Evolutionary conservation across 805 yeast genomes (phyloP).

Genomic region (Kuraishia cidri): DNA sequence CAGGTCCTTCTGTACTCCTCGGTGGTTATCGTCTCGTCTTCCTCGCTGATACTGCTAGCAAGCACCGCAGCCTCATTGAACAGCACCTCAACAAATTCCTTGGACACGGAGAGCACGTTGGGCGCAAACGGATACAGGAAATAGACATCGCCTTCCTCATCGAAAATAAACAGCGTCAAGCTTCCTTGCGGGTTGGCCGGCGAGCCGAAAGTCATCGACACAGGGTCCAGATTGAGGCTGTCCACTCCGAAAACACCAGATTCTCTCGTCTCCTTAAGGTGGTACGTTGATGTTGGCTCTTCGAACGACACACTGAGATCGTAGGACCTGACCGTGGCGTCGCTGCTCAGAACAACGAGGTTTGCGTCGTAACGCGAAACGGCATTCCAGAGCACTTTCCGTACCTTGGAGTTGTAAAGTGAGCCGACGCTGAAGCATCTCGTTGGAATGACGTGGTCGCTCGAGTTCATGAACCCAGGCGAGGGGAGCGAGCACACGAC

Average conservation of each 20-base stretch:
- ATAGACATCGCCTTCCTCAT: slow-evolving; percentile 50
- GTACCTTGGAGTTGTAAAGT: slow-evolving; percentile 8
- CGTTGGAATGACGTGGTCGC: neutral
- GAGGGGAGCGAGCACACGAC: slow-evolving; percentile 16
- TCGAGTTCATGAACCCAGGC: slow-evolving; percentile 4
- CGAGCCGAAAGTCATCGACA: slow-evolving; percentile 38
- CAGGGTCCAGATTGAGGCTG: slow-evolving; percentile 16
- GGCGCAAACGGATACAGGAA: slow-evolving; percentile 62
- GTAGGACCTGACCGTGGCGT: slow-evolving; percentile 18
- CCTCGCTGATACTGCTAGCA: neutral
- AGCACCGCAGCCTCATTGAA: slow-evolving; percentile 22
- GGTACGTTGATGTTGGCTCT: slow-evolving; percentile 9
- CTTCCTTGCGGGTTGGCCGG: slow-evolving; percentile 26
- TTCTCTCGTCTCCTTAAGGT: neutral
- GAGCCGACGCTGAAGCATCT: slow-evolving; percentile 2
- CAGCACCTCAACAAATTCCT: slow-evolving; percentile 17
- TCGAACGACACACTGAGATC: slow-evolving; percentile 18
- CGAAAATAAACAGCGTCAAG: slow-evolving; percentile 42
- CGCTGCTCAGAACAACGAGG: slow-evolving; percentile 24
- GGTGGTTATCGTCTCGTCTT: neutral
- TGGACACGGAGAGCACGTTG: slow-evolving; percentile 24
- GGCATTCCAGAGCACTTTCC: slow-evolving; percentile 27
- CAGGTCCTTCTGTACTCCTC: neutral
- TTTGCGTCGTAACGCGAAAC: slow-evolving; percentile 24
- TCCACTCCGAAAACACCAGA: neutral